Evolutionary conservation across 495 filamentous ascomycete genomes (phyloP), one percentile per base, ranked within the genome.

Genomic region (Aspergillus leporis): DNA sequence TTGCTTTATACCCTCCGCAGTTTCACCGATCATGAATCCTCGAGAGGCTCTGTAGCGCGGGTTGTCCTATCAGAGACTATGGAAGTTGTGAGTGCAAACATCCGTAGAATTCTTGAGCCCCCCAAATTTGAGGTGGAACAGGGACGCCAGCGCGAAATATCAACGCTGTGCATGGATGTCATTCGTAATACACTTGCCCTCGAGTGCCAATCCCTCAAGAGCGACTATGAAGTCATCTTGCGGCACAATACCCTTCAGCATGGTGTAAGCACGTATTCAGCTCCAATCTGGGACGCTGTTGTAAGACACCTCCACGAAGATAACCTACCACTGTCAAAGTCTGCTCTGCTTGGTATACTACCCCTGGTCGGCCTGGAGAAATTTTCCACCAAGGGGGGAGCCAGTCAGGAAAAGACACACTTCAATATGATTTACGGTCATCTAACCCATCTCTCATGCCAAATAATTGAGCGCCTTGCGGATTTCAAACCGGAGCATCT

Each of bases 371-470:
- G 85, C 0, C 76, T 95, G 30, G 91, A 96, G 69, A 84, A 84
- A 51, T 88, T 96, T 57, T 78, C 80, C 4, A 58, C 73, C 40
- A 83, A 77, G 47, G 74, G 83, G 25, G 69, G 74, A 57, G 72
- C 79, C 51, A 70, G 70, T 2, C 74, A 81, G 60, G 76, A 83
- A 51, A 83, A 87, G 52, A 77, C 75, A 8, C 80, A 85, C 40
- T 97, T 92, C 77, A 96, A 96, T 64, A 68, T 78, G 45, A 83
- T 87, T 40, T 90, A 90, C 57, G 81, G 84, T 14, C 80, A 89
- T 61, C 80, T 92, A 7, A 85, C 85, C 22, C 81, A 84, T 49
- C 80, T 88, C 3, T 84, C 93, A 19, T 84, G 85, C 31, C 83
- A 84, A 55, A 84, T 93, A 31, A 80, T 96, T 38, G 88, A 90